These are phyloP conservation scores for Hortaea sp. DNA, from an alignment of 2,329 filamentous ascomycete genomes.

Conservation along the genomic window DNA sequence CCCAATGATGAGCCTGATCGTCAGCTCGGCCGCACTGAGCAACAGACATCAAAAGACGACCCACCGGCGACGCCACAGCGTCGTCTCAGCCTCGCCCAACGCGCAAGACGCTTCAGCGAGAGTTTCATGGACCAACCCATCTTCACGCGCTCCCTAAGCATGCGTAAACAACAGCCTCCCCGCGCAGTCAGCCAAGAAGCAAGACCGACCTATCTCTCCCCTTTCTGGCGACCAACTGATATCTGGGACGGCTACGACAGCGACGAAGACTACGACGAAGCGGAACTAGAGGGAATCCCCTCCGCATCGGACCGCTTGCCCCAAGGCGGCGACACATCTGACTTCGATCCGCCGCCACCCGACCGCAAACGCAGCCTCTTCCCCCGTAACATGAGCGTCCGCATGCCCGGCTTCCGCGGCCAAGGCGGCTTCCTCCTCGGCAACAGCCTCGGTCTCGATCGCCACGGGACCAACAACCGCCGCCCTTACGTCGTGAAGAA, in stretches of 20 bases:
- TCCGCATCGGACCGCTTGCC: conserved; percentile 21
- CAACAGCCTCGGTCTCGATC: conserved; percentile 48
- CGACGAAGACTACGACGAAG: conserved; percentile 22
- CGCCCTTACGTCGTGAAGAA: conserved; percentile 27
- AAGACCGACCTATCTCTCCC: conserved; percentile 37
- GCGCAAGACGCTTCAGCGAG: conserved; percentile 37
- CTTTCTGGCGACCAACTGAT: conserved; percentile 53
- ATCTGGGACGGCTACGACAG: conserved; percentile 51
- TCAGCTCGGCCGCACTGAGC: conserved; percentile 19
- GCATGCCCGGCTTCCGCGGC: conserved; percentile 30
- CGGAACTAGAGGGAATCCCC: neutral
- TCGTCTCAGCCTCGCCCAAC: conserved; percentile 32
- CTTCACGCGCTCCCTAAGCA: conserved; percentile 19
- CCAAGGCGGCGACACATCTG: conserved; percentile 36
- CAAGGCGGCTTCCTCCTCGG: conserved; percentile 40
- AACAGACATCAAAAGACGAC: neutral
- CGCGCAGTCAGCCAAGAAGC: neutral
- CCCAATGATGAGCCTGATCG: conserved; percentile 38
- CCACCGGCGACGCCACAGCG: conserved; percentile 9
- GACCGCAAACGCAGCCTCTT: conserved; percentile 8
- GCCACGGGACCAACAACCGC: conserved; percentile 33
- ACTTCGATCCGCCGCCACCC: conserved; percentile 18
- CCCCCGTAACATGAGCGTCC: conserved; percentile 22
- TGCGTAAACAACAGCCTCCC: conserved; percentile 6
- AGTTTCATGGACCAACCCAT: conserved; percentile 31